Conservation (phyloP, 2,329 filamentous ascomycete species). For the Botrytis fragariae region DNA sequence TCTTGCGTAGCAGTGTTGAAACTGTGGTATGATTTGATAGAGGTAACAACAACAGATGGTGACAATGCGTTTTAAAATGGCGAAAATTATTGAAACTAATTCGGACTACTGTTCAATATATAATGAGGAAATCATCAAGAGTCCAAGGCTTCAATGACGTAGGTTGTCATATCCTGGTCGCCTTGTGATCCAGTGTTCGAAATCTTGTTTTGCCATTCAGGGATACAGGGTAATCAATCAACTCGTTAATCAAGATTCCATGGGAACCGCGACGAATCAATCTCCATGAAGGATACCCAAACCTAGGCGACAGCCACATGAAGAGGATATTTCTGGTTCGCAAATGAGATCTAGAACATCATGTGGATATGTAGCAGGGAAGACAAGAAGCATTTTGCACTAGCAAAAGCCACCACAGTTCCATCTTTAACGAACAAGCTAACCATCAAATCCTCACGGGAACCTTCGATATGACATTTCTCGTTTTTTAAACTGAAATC, state of each 20-base stretch:
- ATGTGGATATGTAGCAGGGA: neutral
- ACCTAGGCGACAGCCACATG: too few species aligned
- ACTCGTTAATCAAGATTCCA: neutral
- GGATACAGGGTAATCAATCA: neutral
- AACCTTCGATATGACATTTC: neutral
- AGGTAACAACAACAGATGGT: neutral
- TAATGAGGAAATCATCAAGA: neutral
- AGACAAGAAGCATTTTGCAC: neutral
- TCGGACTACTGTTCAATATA: neutral
- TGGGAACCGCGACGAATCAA: constrained; percentile 4
- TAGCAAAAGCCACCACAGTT: neutral
- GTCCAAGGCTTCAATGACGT: neutral
- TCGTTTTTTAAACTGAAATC: neutral
- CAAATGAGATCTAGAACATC: neutral
- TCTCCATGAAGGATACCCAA: neutral
- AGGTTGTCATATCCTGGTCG: neutral
- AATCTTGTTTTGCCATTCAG: constrained; percentile 16
- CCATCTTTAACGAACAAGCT: neutral
- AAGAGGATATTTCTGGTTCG: neutral
- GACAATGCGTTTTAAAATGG: neutral
- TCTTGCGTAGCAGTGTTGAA: neutral
- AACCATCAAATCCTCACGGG: neutral
- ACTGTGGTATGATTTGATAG: neutral
- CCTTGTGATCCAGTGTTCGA: neutral
- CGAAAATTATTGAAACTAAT: neutral